These are phyloP conservation scores for Heterobasidion parviporum DNA, from an alignment of 1,284 basidiomycete species.

Conservation along the genomic window DNA sequence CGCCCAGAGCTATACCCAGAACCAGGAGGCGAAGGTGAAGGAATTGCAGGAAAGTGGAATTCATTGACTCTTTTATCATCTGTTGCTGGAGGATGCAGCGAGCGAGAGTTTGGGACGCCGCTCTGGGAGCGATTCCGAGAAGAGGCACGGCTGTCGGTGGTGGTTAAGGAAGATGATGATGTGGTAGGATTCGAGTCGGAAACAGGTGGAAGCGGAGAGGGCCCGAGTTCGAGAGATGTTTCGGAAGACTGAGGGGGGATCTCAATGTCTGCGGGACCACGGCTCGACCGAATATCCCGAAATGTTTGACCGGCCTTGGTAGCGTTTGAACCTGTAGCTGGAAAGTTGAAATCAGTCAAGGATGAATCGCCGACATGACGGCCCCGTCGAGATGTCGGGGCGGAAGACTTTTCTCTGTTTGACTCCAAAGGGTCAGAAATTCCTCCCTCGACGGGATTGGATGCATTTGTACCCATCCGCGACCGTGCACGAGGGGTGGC, in stretches of 20 bases:
- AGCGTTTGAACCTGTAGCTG: not conserved
- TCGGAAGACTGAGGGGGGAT: conserved; percentile 21
- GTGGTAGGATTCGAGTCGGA: conserved; percentile 18
- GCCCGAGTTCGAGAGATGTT: conserved; percentile 4
- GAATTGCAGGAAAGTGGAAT: conserved; percentile 30
- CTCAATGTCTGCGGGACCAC: conserved; percentile 31
- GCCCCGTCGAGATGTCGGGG: not conserved
- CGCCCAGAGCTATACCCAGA: not conserved
- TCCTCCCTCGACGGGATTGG: conserved; percentile 16
- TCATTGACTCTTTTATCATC: conserved; percentile 31
- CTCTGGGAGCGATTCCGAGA: conserved; percentile 37
- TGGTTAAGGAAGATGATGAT: not conserved
- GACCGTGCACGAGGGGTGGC: conserved; percentile 24
- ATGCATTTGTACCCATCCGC: conserved; percentile 18
- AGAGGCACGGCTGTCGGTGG: conserved; percentile 12
- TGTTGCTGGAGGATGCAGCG: conserved; percentile 15
- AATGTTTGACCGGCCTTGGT: conserved; percentile 11
- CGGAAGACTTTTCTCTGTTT: not conserved
- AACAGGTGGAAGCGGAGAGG: conserved; percentile 16
- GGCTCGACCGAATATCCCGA: conserved; percentile 30
- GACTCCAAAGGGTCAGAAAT: not conserved
- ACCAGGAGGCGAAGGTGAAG: conserved; percentile 15
- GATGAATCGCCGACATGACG: not conserved
- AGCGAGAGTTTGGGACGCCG: conserved; percentile 19
- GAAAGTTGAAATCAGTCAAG: conserved; percentile 1